These are phyloP conservation scores for Catharanthus roseus DNA, from an alignment of 257 asterid species.

Conservation along the genomic window DNA sequence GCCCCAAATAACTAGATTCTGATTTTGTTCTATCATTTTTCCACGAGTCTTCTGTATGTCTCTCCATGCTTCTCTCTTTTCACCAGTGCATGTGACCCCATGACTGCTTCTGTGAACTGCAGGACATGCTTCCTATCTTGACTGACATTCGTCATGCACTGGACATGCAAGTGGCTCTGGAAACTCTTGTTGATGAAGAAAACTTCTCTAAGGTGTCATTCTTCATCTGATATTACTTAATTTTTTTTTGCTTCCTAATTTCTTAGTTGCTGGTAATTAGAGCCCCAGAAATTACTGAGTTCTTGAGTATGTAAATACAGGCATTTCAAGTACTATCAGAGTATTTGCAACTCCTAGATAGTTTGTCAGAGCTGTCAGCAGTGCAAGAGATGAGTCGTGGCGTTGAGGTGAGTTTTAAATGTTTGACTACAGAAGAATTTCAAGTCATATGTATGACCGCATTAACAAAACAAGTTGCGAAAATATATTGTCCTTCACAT, in stretches of 20 bases:
- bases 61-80: background rate
- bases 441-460: constrained; percentile 4
- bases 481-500: background rate
- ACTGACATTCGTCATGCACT: constrained; percentile 80
- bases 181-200: constrained; percentile 77
- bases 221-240: constrained; percentile 23
- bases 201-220: constrained; percentile 75
- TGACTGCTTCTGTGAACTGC: constrained; percentile 29
- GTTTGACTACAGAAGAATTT: background rate
- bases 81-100: constrained; percentile 1
- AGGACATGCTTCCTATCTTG: constrained; percentile 87
- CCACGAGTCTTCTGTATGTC: background rate
- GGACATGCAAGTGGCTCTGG: constrained; percentile 76
- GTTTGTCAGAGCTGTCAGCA: constrained; percentile 73
- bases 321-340: constrained; percentile 92
- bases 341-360: constrained; percentile 86
- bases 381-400: constrained; percentile 92
- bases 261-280: constrained; percentile 1
- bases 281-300: constrained; percentile 21
- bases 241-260: background rate
- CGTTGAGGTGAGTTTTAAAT: constrained; percentile 66
- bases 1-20: background rate
- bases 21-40: background rate
- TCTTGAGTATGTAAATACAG: constrained; percentile 43
- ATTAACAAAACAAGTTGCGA: background rate